These are phyloP conservation scores for Epichloe sp. DNA, from an alignment of 2,329 filamentous ascomycete genomes.

Conservation along the genomic window DNA sequence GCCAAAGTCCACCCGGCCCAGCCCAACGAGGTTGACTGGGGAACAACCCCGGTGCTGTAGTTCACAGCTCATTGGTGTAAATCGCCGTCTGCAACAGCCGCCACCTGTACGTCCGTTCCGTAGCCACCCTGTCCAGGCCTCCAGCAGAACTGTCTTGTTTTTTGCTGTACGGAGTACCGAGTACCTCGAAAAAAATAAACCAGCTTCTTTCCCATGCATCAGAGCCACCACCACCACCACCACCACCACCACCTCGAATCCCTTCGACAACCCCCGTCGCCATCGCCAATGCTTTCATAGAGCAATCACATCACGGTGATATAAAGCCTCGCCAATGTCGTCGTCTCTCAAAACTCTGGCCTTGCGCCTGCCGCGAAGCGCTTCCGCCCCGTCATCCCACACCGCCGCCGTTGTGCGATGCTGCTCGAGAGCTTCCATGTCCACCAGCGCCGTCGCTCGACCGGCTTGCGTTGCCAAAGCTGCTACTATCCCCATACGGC, in stretches of 20 bases:
- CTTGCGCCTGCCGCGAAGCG: conserved; percentile 17
- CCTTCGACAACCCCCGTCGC: not conserved
- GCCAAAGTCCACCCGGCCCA: too few relatives aligned
- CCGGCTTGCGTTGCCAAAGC: conserved; percentile 12
- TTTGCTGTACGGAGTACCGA: too few relatives aligned
- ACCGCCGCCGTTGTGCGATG: conserved; percentile 12
- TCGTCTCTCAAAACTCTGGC: conserved; percentile 20
- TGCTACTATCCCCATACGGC: conserved; percentile 6
- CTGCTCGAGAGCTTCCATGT: conserved; percentile 17
- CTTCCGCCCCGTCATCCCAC: conserved; percentile 8
- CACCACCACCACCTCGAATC: not conserved
- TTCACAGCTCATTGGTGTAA: too few relatives aligned
- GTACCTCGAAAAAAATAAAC: not conserved
- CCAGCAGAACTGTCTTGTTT: too few relatives aligned
- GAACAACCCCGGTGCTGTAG: too few relatives aligned
- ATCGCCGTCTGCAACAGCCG: too few relatives aligned
- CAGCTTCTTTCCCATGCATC: too few relatives aligned
- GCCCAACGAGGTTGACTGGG: too few relatives aligned
- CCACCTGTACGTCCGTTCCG: too few relatives aligned
- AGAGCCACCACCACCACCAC: not conserved
- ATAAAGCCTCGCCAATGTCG: conserved; percentile 12
- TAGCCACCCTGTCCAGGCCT: too few relatives aligned
- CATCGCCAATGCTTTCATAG: not conserved
- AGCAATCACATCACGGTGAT: not conserved
- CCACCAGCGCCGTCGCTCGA: conserved; percentile 10